Evolutionary conservation across 306 rosid species (phyloP).

Genomic region (Cucumis melo): DNA sequence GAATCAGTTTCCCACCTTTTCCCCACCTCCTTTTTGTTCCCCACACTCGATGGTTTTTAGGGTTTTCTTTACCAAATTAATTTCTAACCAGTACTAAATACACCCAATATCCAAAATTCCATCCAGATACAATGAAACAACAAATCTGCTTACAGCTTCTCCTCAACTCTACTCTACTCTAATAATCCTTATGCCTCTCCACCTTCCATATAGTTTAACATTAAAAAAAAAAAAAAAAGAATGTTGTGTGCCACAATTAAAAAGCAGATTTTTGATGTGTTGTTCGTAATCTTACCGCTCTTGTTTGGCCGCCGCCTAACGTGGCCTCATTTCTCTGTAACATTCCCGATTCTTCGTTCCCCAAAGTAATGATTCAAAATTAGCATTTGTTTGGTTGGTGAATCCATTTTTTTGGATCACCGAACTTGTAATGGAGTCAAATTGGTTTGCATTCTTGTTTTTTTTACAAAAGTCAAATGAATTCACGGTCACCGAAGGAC

Average conservation of each 20-base stretch:
- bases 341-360: neutral
- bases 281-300: neutral
- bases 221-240: neutral
- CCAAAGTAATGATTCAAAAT: neutral
- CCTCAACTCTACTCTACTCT: neutral
- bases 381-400: neutral
- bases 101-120: neutral
- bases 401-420: neutral
- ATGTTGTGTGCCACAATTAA: too few species aligned
- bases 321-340: neutral
- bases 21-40: conserved; percentile 19
- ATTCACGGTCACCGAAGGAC: neutral
- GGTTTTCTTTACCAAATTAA: neutral
- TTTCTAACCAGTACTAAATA: neutral
- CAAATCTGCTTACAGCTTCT: neutral
- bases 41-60: conserved; percentile 32
- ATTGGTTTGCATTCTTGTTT: neutral
- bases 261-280: neutral
- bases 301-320: neutral
- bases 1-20: conserved; percentile 5
- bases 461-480: neutral
- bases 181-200: neutral
- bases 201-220: too few species aligned
- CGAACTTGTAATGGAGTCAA: neutral
- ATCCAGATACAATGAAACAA: conserved; percentile 7